phyloP scores from a whole-genome alignment of 805 yeast species.

The Candida orba region DNA sequence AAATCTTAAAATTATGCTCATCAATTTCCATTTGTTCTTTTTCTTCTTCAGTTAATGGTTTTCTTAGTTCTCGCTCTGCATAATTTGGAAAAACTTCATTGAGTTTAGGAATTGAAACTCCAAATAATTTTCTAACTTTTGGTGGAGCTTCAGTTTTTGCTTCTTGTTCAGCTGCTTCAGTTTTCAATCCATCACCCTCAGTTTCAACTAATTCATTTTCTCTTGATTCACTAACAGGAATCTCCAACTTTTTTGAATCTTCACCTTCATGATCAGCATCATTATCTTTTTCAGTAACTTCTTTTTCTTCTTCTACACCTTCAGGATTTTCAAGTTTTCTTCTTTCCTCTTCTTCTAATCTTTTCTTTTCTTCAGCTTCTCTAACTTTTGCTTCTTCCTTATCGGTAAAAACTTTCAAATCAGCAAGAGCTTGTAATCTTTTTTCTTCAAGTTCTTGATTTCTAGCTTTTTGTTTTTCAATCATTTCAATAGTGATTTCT shows the following conservation, averaged over 20 bases:
- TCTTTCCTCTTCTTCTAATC: conserved; percentile 3
- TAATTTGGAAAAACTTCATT: not conserved
- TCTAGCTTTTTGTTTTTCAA: conserved; percentile 4
- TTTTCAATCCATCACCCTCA: conserved; percentile 10
- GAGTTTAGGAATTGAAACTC: conserved; percentile 2
- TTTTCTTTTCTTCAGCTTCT: conserved; percentile 3
- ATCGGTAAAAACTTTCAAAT: conserved; percentile 5
- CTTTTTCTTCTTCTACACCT: not conserved
- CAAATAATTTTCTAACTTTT: conserved; percentile 6
- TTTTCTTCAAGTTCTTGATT: conserved; percentile 6
- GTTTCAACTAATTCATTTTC: conserved; percentile 8
- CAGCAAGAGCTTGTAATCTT: conserved; percentile 7
- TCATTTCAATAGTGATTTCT: not conserved
- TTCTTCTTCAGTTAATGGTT: conserved; percentile 17
- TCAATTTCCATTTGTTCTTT: conserved; percentile 13
- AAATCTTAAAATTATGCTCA: conserved; percentile 13
- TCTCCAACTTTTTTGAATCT: conserved; percentile 6
- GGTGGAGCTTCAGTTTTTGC: not conserved
- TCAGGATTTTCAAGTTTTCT: not conserved
- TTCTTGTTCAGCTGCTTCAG: conserved; percentile 5
- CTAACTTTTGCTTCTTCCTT: conserved; percentile 3
- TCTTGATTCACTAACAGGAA: conserved; percentile 7
- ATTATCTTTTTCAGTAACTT: not conserved
- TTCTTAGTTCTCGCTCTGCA: conserved; percentile 1
- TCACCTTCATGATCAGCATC: conserved; percentile 1